Percentiles rank a stretch among this genome's conserved stretches.
These are phyloP conservation scores for Flaveria trinervia DNA, from an alignment of 129 eudicot species.

Conservation along the genomic window DNA sequence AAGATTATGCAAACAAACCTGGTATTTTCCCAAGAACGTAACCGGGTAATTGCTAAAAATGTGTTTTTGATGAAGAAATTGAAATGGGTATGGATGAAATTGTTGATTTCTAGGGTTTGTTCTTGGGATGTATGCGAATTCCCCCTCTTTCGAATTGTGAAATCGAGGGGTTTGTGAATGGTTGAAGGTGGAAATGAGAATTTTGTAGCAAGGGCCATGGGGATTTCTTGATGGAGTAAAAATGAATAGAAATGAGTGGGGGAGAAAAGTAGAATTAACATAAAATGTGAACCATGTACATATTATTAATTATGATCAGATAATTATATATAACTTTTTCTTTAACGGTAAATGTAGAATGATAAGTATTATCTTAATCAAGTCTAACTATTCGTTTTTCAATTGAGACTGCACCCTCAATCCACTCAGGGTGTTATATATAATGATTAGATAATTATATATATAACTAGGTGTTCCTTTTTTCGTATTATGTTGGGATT, in stretches of 20 bases:
- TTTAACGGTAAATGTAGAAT: no score
- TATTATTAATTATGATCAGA: not conserved
- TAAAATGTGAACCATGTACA: not conserved
- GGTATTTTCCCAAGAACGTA: constrained; percentile 30
- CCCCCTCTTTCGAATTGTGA: constrained; percentile 25
- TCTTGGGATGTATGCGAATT: constrained; percentile 22
- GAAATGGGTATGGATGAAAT: not conserved
- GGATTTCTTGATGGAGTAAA: constrained; percentile 24
- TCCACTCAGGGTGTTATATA: no score
- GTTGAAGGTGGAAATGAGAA: constrained; percentile 32
- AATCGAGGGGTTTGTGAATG: constrained; percentile 39
- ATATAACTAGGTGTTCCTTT: no score
- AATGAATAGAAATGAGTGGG: constrained; percentile 32
- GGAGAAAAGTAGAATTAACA: constrained; percentile 21
- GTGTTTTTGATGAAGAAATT: not conserved
- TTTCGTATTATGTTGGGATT: no score
- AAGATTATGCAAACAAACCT: constrained; percentile 15
- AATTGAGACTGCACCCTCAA: no score
- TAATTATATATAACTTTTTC: no score
- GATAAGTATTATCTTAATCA: no score
- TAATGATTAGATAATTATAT: no score
- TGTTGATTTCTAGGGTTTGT: constrained; percentile 17
- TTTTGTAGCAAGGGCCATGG: constrained; percentile 22
- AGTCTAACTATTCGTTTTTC: no score
- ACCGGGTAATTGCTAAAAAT: not conserved